phyloP scores from a whole-genome alignment of 768 basidiomycete genomes.

The Suillus subluteus region DNA sequence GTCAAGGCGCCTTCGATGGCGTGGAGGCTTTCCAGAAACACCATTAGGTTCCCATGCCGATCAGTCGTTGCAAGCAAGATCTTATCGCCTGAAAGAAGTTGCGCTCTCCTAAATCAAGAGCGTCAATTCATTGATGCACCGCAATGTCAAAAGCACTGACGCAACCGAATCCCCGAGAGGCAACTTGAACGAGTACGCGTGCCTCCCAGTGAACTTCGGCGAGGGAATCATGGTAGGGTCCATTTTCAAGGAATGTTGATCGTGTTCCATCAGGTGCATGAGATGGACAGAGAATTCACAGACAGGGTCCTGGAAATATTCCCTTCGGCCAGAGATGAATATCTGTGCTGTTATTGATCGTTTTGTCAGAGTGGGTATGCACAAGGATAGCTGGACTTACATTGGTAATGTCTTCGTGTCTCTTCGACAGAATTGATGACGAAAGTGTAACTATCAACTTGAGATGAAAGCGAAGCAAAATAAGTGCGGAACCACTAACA shows the following conservation, averaged over 20 bases:
- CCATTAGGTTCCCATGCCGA: conserved; percentile 32
- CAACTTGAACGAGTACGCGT: conserved; percentile 21
- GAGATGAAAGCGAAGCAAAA: neutral
- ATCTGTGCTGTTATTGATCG: neutral
- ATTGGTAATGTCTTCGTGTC: neutral
- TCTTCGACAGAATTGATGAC: conserved; percentile 7
- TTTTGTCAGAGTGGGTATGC: neutral
- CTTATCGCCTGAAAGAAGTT: conserved; percentile 46
- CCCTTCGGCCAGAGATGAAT: conserved; percentile 22
- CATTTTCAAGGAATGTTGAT: conserved; percentile 31
- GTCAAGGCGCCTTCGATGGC: conserved; percentile 37
- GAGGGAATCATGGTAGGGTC: conserved; percentile 26
- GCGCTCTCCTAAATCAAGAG: conserved; percentile 32
- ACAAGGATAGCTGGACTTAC: neutral
- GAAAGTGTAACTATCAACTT: conserved; percentile 17
- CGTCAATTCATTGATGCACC: neutral
- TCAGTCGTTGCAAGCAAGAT: conserved; percentile 48
- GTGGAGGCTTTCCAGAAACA: conserved; percentile 43
- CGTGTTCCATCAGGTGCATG: conserved; percentile 32
- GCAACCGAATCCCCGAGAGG: conserved; percentile 22
- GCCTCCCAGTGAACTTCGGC: conserved; percentile 20
- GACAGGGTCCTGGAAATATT: conserved; percentile 24
- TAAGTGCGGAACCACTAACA: conserved; percentile 13
- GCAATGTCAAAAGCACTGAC: neutral
- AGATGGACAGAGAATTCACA: conserved; percentile 27